phyloP scores from a whole-genome alignment of 352 stramenopile species.

The Plasmopara halstedii region DNA sequence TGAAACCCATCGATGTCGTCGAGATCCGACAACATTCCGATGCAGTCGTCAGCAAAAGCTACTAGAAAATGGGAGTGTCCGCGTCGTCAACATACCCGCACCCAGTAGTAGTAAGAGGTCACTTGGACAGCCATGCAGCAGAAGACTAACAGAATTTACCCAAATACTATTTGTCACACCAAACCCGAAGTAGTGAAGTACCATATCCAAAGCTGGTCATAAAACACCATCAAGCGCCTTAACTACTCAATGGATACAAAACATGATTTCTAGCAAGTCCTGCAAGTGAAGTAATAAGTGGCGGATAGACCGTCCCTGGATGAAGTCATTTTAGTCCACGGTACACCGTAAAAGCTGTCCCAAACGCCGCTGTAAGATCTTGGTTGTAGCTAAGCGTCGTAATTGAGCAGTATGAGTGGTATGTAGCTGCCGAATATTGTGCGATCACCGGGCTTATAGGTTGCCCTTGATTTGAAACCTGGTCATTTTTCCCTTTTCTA shows the following conservation, averaged over 20 bases:
- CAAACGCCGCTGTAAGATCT: too few relatives aligned
- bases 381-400: constrained; percentile 4
- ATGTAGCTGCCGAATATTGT: constrained; percentile 4
- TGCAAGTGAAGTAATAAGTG: constrained; percentile 10
- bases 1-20: too few relatives aligned
- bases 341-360: not conserved
- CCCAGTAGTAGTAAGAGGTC: too few relatives aligned
- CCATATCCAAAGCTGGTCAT: not conserved
- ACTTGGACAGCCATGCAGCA: constrained; percentile 6
- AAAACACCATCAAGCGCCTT: not conserved
- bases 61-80: too few relatives aligned
- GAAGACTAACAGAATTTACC: too few relatives aligned
- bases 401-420: constrained; percentile 9
- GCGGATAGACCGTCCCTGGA: constrained; percentile 1
- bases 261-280: constrained; percentile 4
- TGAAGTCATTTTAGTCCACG: constrained; percentile 9
- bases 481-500: constrained; percentile 9
- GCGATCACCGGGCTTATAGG: too few relatives aligned
- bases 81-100: too few relatives aligned
- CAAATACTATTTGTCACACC: too few relatives aligned
- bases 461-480: constrained; percentile 9
- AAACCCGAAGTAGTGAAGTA: constrained; percentile 1
- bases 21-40: too few relatives aligned
- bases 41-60: too few relatives aligned
- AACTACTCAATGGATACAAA: not conserved